Conservation (phyloP, 164 flowering plant species). For the Houttuynia cordata region DNA sequence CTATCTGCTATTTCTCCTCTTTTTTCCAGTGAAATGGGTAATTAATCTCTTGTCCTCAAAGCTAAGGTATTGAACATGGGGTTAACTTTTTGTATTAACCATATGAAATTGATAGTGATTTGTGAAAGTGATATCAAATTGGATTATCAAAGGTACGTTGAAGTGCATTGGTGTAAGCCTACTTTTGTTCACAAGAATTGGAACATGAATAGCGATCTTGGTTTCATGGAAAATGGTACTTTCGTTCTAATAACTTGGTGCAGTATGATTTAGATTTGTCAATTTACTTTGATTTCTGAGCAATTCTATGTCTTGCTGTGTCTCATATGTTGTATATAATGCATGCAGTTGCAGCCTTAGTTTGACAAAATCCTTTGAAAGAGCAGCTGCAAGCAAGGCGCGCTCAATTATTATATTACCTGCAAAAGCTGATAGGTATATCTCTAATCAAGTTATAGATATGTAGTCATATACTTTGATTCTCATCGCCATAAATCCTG, state of each 20-base stretch:
- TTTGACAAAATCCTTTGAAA: constrained; percentile 88
- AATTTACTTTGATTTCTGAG: neutral
- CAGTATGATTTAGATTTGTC: neutral
- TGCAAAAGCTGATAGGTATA: constrained; percentile 73
- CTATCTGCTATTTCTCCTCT: too few species aligned
- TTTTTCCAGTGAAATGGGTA: too few species aligned
- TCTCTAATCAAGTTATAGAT: neutral
- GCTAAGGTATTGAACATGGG: too few species aligned
- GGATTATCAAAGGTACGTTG: too few species aligned
- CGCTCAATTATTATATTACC: constrained; percentile 92
- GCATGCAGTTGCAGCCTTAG: constrained; percentile 85
- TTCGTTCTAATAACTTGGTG: neutral
- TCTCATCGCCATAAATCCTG: neutral
- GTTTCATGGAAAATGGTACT: too few species aligned
- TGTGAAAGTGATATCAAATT: too few species aligned
- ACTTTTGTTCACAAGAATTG: too few species aligned
- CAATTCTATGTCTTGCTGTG: neutral
- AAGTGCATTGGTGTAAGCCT: too few species aligned
- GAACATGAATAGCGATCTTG: too few species aligned
- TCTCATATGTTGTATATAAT: neutral
- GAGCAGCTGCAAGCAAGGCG: constrained; percentile 92
- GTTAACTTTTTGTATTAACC: too few species aligned
- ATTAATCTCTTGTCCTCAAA: too few species aligned
- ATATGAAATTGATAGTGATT: too few species aligned
- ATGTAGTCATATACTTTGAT: neutral